Evolutionary conservation across 2,329 filamentous ascomycete species (phyloP), one percentile per base, ranked within the genome.

Genomic region (Aspergillus sp.): DNA sequence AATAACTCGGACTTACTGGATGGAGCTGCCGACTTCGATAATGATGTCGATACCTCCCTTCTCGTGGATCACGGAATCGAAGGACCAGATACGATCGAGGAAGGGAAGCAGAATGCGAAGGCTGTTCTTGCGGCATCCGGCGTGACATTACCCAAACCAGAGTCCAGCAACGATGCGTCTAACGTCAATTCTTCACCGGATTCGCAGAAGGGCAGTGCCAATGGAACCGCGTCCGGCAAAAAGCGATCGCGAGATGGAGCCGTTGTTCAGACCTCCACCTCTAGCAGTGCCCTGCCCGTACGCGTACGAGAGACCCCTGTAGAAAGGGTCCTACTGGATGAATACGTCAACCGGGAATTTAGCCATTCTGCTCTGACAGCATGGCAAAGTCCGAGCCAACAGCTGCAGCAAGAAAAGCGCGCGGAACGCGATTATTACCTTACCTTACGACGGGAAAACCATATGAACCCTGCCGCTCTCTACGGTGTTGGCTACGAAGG

Each of bases 401-500:
- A 82, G 50, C 75, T 87, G 56, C 82, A 87, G 63, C 81, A 82
- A 64, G 80, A 85, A 64, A 89, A 87, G 76, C 84, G 84, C 63
- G 80, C 84, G 50, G 88, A 89, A 75, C 83, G 86, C 58, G 83
- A 88, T 59, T 87, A 91, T 70, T 91, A 93, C 79, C 81, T 85
- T 58, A 75, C 81, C 49, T 71, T 91, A 64, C 77, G 89, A 81
- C 75, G 85, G 81, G 77, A 83, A 51, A 79, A 82, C 45, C 78
- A 82, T 47, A 69, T 78, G 59, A 80, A 86, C 63, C 84, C 86
- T 15, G 84, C 80, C 40, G 79, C 81, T 11, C 74, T 88, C 30
- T 88, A 86, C 70, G 86, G 86, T 30, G 77, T 80, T 66, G 95
- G 95, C 54, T 99, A 96, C 73, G 87, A 85, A 70, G 93, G 93